These are phyloP conservation scores for Penicillium oxalicum DNA, from an alignment of 2,329 filamentous ascomycete species.

Conservation along the genomic window DNA sequence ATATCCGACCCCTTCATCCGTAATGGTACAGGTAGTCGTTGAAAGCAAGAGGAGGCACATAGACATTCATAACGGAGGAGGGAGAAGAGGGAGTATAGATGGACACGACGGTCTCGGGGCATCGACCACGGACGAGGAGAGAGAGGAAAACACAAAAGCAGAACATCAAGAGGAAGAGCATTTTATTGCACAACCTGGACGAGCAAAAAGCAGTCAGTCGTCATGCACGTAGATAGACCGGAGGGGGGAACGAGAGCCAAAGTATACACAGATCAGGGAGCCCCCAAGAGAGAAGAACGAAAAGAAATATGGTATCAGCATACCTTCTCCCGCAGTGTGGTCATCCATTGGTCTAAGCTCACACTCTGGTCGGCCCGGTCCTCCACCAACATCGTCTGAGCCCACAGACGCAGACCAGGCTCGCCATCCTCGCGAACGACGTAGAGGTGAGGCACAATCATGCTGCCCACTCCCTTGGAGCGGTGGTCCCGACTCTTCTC, in stretches of 20 bases:
- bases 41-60: conserved; percentile 1
- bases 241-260: conserved; percentile 7
- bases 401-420: conserved; percentile 91
- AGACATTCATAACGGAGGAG: not conserved
- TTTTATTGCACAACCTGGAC: conserved; percentile 15
- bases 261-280: not conserved
- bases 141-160: not conserved
- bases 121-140: not conserved
- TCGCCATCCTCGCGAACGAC: conserved; percentile 93
- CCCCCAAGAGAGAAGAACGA: no score
- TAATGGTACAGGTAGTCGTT: conserved; percentile 16
- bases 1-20: conserved; percentile 10
- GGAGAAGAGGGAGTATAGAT: not conserved
- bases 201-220: not conserved
- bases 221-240: conserved; percentile 1
- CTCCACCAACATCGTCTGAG: conserved; percentile 90
- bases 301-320: conserved; percentile 21
- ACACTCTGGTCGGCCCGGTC: conserved; percentile 91
- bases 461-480: conserved; percentile 82
- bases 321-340: conserved; percentile 90
- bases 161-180: not conserved
- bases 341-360: conserved; percentile 90
- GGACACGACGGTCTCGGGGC: conserved; percentile 1
- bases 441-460: conserved; percentile 87
- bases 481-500: conserved; percentile 88